A percentile compares a stretch with the other conserved stretches of the same genome.
phyloP scores from a whole-genome alignment of 2,329 filamentous ascomycete genomes.

The Onygena corvina region DNA sequence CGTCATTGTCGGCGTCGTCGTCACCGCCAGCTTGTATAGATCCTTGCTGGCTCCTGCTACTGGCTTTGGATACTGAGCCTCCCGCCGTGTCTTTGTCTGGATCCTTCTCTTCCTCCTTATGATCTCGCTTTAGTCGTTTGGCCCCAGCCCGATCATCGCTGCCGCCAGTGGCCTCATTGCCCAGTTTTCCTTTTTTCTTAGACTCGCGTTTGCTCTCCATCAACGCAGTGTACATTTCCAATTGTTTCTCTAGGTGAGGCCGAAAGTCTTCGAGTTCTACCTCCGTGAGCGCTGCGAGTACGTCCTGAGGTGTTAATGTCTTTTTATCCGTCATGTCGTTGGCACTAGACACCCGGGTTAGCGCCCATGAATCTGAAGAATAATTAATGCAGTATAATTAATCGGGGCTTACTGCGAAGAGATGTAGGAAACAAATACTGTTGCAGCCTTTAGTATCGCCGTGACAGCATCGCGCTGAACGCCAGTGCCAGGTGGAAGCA shows the following conservation, averaged over 20 bases:
- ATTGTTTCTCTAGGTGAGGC: constrained; percentile 46
- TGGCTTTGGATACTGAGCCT: neutral
- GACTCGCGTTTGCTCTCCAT: constrained; percentile 26
- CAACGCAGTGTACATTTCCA: constrained; percentile 37
- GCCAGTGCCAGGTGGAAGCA: constrained; percentile 51
- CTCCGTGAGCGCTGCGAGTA: constrained; percentile 48
- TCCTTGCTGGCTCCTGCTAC: neutral
- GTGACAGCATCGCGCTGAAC: constrained; percentile 54
- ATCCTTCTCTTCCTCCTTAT: constrained; percentile 17
- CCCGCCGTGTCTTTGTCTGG: neutral
- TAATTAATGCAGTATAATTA: neutral
- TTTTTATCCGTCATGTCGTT: constrained; percentile 52
- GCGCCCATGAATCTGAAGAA: neutral
- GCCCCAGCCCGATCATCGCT: constrained; percentile 44
- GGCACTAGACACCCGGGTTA: constrained; percentile 33
- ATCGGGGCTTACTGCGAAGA: constrained; percentile 44
- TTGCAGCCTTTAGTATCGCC: constrained; percentile 53
- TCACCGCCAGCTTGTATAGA: neutral
- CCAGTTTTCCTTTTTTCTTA: constrained; percentile 32
- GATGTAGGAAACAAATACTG: constrained; percentile 55
- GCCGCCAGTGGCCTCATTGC: constrained; percentile 45
- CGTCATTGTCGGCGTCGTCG: neutral
- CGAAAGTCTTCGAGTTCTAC: constrained; percentile 51
- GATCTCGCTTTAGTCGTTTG: constrained; percentile 18
- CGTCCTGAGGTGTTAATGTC: constrained; percentile 49